Conservation (phyloP, 2,329 filamentous ascomycete genomes). For the Beauveria brongniartii region DNA sequence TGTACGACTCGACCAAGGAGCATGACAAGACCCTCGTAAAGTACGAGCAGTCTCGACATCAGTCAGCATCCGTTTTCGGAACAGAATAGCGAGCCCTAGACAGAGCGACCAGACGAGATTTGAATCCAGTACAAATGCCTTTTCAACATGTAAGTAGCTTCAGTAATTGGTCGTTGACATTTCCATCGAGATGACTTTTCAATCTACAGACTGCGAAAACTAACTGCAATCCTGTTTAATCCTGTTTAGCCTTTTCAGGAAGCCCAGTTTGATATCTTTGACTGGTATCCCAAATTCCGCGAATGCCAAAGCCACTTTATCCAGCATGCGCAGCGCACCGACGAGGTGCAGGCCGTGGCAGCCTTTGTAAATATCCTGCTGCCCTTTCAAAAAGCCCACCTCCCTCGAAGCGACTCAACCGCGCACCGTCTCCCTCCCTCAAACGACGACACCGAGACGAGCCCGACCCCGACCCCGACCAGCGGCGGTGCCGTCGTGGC, state of each 20-base stretch:
- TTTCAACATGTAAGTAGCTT: constrained; percentile 16
- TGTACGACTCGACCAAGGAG: neutral
- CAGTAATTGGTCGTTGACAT: too few species aligned
- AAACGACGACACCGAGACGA: constrained; percentile 11
- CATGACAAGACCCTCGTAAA: neutral
- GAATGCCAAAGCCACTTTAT: constrained; percentile 87
- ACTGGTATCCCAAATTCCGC: constrained; percentile 88
- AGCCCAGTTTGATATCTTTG: constrained; percentile 67
- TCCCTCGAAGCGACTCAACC: constrained; percentile 16
- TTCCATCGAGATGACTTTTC: too few species aligned
- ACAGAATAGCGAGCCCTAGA: neutral
- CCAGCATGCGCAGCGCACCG: constrained; percentile 79
- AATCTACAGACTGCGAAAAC: too few species aligned
- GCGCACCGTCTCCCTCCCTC: neutral
- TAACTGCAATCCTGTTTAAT: neutral
- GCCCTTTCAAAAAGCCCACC: constrained; percentile 62
- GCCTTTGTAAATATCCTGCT: constrained; percentile 88
- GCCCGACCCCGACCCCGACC: too few species aligned
- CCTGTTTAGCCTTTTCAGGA: constrained; percentile 35
- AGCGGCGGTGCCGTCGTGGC: constrained; percentile 40
- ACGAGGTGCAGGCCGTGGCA: constrained; percentile 76
- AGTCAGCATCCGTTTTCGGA: neutral
- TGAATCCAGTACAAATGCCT: constrained; percentile 5
- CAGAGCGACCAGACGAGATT: neutral
- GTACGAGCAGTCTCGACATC: neutral